These are phyloP conservation scores for Candida insectorum DNA, from an alignment of 805 yeast genomes.

Conservation along the genomic window DNA sequence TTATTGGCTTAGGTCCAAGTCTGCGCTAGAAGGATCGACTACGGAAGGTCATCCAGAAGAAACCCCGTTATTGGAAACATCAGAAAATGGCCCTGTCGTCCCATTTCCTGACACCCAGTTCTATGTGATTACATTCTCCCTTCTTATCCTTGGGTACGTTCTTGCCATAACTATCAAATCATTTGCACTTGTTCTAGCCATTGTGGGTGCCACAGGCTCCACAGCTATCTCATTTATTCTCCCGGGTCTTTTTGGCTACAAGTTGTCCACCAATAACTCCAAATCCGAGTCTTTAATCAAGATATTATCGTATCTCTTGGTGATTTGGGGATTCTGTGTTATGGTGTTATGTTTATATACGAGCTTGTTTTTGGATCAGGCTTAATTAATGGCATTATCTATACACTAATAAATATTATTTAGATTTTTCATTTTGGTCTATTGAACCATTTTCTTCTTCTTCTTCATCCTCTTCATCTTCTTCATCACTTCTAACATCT, in stretches of 20 bases:
- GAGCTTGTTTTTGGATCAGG: conserved; percentile 36
- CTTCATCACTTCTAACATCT: conserved; percentile 82
- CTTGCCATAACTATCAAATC: conserved; percentile 59
- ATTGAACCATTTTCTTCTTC: conserved; percentile 12
- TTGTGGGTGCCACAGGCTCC: conserved; percentile 83
- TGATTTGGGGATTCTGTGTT: conserved; percentile 51
- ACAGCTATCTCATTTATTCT: conserved; percentile 73
- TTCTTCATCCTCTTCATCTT: conserved; percentile 46
- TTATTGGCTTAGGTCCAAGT: conserved; percentile 52
- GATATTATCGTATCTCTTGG: conserved; percentile 38
- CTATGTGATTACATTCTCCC: conserved; percentile 42
- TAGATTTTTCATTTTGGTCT: background rate
- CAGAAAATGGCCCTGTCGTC: conserved; percentile 30
- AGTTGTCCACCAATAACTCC: conserved; percentile 37
- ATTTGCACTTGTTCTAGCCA: conserved; percentile 64
- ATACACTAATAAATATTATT: conserved; percentile 3
- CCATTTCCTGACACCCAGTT: conserved; percentile 50
- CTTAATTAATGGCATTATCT: conserved; percentile 1
- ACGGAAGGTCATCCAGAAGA: conserved; percentile 1
- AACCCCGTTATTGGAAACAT: conserved; percentile 5
- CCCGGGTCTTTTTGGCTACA: conserved; percentile 75
- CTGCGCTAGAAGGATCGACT: background rate
- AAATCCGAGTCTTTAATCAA: conserved; percentile 27
- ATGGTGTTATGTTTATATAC: conserved; percentile 54
- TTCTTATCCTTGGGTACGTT: conserved; percentile 47